Base-by-base conservation (phyloP, 2,329 filamentous ascomycete genomes). In the Zasmidium citrigriseum region DNA sequence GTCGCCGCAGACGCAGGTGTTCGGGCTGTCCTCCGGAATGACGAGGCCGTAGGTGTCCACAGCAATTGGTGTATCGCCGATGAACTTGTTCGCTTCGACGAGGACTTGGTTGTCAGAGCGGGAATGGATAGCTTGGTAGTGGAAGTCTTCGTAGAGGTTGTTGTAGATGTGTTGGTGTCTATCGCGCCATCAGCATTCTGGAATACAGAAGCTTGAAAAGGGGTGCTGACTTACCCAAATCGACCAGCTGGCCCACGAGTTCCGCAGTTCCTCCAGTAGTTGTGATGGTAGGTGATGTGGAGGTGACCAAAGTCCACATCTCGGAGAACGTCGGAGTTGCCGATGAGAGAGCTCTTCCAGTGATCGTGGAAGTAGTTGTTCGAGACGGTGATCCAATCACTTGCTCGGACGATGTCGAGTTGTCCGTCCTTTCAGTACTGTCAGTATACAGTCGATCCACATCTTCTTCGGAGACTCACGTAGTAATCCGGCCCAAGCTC, bases 31-130 rank as follows among this genome's bases (percentile, higher is more conserved):
- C 47, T 77, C 73, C 0, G 82, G 82, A n/a, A 84, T 80, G 1
- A 84, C 82, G 0, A 83, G 71, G 0, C 82, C 82, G 52, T 84
- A 83, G 0, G 82, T 83, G 63, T 76, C 81, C 22, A 84, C 67
- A 0, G 82, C 80, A 60, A 82, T 80, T 14, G 70, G 70, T 0
- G 80, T 82, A 52, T 79, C 74, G 4, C 77, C 77, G 4, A 74
- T 68, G 68, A 82, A 81, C 2, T 79, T 78, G 54, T 81, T 81
- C 2, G 75, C 78, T 60, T 82, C 79, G 3, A 82, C 77, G 3
- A 81, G 73, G 0, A 81, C 75, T 68, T 82, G 79, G 59, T 80
- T 80, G 46, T 80, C 78, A 3, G 74, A 78, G 21, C 79, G 75
- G 3, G 78, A 79, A 68, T 82, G 78, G 58, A 80, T 78, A 4